Evolutionary conservation across 257 asterid genomes (phyloP).

Genomic region (Fraxinus excelsior): DNA sequence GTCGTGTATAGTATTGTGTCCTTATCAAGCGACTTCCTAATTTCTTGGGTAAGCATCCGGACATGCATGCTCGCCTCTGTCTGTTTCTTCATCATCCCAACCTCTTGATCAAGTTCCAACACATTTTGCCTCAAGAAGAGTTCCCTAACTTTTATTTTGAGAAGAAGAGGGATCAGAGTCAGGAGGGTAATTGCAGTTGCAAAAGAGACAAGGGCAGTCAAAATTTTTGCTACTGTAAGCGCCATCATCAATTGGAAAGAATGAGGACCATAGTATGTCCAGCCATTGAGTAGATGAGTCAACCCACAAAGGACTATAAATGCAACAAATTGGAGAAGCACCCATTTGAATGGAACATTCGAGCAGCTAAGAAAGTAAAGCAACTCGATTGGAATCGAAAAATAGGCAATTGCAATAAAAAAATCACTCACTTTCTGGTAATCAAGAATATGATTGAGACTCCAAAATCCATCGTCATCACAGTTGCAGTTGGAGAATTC

Average conservation of each 20-base stretch:
- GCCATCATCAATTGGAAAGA: slow-evolving; percentile 80
- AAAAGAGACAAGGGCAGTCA: slow-evolving; percentile 81
- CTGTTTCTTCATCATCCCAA: slow-evolving; percentile 66
- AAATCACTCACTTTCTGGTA: slow-evolving; percentile 82
- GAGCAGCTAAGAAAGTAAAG: slow-evolving; percentile 85
- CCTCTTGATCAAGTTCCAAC: slow-evolving; percentile 83
- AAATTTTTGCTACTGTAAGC: slow-evolving; percentile 70
- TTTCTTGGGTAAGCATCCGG: slow-evolving; percentile 92
- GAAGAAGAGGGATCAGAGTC: slow-evolving; percentile 76
- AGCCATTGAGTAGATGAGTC: slow-evolving; percentile 89
- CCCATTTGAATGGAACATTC: slow-evolving; percentile 87
- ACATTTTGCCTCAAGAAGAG: slow-evolving; percentile 72
- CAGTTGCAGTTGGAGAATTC: slow-evolving; percentile 63
- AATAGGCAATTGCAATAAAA: slow-evolving; percentile 89
- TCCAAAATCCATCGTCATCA: slow-evolving; percentile 85
- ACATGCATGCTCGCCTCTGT: slow-evolving; percentile 84
- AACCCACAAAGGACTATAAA: slow-evolving; percentile 92
- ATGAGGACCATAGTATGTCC: slow-evolving; percentile 84
- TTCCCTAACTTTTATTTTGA: slow-evolving; percentile 79
- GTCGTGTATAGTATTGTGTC: slow-evolving; percentile 87
- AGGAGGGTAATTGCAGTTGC: slow-evolving; percentile 86
- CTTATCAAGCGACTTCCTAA: slow-evolving; percentile 88
- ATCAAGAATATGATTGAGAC: slow-evolving; percentile 57
- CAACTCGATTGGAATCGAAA: slow-evolving; percentile 92
- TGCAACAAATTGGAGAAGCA: slow-evolving; percentile 74